These are phyloP conservation scores for Triticum aestivum DNA, from an alignment of 176 grass and related monocot species.

Conservation along the genomic window IWGSC_CS_RefSeq_v2.1 NC_057813.1:574537213-574537712, in stretches of 20 bases:
- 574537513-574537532: background rate
- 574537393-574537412: background rate
- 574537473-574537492: background rate
- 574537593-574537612: background rate
- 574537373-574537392: background rate
- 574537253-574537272: background rate
- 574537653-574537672: background rate
- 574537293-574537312: background rate
- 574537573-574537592: background rate
- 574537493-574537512: background rate
- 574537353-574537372: background rate
- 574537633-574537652: background rate
- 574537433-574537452: background rate
- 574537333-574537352: background rate
- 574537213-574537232: background rate
- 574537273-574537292: background rate
- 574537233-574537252: background rate
- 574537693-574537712: conserved; percentile 78
- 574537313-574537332: background rate
- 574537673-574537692: conserved; percentile 33
- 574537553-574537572: background rate
- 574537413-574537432: background rate
- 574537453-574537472: background rate
- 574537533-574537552: background rate
- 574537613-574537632: too few relatives aligned